Conservation (phyloP, 1,139 yeast species). For the Hanseniaspora uvarum region DNA sequence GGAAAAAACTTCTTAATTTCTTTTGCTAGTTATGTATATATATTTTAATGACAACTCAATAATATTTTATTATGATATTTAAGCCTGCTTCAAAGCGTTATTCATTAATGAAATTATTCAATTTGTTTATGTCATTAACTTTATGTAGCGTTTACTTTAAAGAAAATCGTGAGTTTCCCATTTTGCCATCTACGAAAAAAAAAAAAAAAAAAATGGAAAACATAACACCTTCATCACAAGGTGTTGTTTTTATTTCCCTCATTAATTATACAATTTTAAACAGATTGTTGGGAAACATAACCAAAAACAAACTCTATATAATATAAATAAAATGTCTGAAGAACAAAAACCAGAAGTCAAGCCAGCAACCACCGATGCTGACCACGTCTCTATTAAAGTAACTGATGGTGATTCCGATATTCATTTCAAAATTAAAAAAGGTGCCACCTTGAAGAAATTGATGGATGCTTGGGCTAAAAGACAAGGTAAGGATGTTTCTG, state of each 20-base stretch:
- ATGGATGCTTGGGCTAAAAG: conserved; percentile 98
- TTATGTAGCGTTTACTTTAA: not conserved
- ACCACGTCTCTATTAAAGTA: conserved; percentile 82
- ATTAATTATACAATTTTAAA: not conserved
- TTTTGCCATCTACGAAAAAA: not conserved
- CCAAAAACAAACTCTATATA: conserved; percentile 31
- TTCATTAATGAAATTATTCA: too few species aligned
- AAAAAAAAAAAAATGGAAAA: not conserved
- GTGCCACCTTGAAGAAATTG: conserved; percentile 84
- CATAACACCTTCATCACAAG: not conserved
- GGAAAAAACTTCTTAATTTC: not conserved
- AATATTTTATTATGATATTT: too few species aligned
- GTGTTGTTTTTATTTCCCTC: not conserved
- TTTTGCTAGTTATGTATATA: not conserved
- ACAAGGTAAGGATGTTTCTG: conserved; percentile 78
- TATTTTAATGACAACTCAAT: not conserved
- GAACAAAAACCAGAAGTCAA: conserved; percentile 47
- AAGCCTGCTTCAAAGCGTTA: too few species aligned
- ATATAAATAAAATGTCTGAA: conserved; percentile 18
- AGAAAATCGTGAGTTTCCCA: not conserved
- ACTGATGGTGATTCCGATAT: conserved; percentile 90
- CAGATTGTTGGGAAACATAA: conserved; percentile 17
- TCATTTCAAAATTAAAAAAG: conserved; percentile 86
- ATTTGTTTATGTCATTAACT: not conserved
- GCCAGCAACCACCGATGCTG: conserved; percentile 37